These are phyloP conservation scores for Boletellus sp. DNA, from an alignment of 768 basidiomycete species.

Conservation along the genomic window DNA sequence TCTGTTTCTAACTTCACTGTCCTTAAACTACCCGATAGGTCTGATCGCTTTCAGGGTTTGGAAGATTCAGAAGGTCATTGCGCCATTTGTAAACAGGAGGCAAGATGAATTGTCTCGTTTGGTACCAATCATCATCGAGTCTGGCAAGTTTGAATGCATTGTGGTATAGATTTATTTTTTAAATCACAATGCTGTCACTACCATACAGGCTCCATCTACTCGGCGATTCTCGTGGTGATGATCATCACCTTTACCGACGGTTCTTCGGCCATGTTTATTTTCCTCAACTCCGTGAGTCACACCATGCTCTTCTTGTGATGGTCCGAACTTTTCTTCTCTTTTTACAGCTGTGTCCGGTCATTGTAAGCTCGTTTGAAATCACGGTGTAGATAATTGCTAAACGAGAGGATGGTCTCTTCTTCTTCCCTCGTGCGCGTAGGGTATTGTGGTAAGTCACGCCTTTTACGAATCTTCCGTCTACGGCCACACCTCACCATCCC, in stretches of 20 bases:
- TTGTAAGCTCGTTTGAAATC: slow-evolving; percentile 8
- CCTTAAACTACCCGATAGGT: background rate
- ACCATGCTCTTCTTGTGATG: background rate
- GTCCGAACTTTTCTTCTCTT: background rate
- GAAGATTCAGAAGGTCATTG: background rate
- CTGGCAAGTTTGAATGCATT: background rate
- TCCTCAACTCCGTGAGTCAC: slow-evolving; percentile 15
- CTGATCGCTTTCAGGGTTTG: background rate
- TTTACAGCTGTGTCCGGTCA: slow-evolving; percentile 12
- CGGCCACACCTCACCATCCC: background rate
- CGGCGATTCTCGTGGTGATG: slow-evolving; percentile 13
- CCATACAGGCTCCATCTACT: slow-evolving; percentile 2
- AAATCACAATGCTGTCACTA: background rate
- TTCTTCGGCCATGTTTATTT: slow-evolving; percentile 7
- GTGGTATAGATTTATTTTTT: background rate
- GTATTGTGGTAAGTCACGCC: slow-evolving; percentile 14
- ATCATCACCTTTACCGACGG: slow-evolving; percentile 6
- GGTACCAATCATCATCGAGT: background rate
- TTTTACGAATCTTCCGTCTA: background rate
- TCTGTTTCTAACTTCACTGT: background rate
- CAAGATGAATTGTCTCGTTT: background rate
- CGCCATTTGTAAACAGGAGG: background rate
- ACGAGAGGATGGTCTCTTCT: background rate
- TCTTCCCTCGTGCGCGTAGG: background rate
- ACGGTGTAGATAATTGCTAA: background rate